A percentile compares a stretch with the other conserved stretches of the same genome.
These are phyloP conservation scores for Boletus vermiculosoides DNA, from an alignment of 768 basidiomycete genomes.

Conservation along the genomic window DNA sequence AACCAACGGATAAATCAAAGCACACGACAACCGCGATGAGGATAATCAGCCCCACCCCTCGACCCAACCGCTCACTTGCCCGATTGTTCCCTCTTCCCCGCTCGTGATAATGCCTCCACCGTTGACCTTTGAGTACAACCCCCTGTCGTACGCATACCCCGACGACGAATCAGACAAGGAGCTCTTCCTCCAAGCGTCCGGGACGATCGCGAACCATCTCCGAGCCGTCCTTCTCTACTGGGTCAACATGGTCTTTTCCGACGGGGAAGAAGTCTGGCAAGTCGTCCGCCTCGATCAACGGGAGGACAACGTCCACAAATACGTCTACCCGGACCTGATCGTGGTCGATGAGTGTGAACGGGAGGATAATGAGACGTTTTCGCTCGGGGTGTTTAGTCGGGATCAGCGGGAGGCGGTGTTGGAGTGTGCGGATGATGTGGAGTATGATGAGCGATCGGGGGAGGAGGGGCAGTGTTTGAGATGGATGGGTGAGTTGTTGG, in stretches of 20 bases:
- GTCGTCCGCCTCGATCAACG: constrained; percentile 24
- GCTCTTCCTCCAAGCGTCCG: constrained; percentile 23
- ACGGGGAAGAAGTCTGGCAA: constrained; percentile 29
- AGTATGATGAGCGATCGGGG: constrained; percentile 5
- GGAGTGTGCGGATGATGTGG: constrained; percentile 28
- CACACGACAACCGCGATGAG: constrained; percentile 7
- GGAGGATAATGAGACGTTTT: constrained; percentile 8
- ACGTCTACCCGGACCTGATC: constrained; percentile 30
- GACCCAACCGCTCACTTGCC: neutral
- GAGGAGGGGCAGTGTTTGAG: constrained; percentile 7
- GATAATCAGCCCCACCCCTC: neutral
- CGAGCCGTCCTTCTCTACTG: constrained; percentile 25
- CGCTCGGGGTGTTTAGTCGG: constrained; percentile 18
- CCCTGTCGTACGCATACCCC: constrained; percentile 19
- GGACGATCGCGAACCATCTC: neutral
- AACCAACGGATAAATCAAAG: constrained; percentile 9
- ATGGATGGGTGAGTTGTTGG: constrained; percentile 24
- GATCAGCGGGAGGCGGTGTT: constrained; percentile 30
- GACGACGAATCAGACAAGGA: constrained; percentile 29
- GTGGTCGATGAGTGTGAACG: constrained; percentile 21
- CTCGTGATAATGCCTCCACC: constrained; percentile 9
- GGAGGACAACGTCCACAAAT: constrained; percentile 9
- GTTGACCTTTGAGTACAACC: constrained; percentile 22
- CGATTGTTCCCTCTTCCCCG: too few species aligned
- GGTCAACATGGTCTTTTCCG: constrained; percentile 24